Evolutionary conservation across 768 basidiomycete genomes (phyloP).

Genomic region (Xerocomellus chrysenteron): DNA sequence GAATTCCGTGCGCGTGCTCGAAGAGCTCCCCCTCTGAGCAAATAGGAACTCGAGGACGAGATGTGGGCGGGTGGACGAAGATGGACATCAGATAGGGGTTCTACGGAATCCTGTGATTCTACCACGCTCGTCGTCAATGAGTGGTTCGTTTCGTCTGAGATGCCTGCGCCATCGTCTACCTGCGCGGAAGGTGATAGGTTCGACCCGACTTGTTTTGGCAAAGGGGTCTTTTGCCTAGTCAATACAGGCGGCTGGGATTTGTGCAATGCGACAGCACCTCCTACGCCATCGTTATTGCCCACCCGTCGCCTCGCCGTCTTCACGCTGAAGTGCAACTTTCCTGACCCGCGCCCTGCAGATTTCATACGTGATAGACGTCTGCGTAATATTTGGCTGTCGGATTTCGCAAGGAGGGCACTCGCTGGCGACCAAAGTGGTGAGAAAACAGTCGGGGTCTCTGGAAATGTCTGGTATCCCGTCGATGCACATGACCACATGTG

Average conservation of each 20-base stretch:
- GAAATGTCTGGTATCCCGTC: conserved; percentile 59
- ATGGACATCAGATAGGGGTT: not conserved
- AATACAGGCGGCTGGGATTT: conserved; percentile 17
- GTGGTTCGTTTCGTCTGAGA: not conserved
- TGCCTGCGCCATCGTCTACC: not conserved
- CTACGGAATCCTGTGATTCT: not conserved
- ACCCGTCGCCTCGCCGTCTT: conserved; percentile 30
- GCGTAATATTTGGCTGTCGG: conserved; percentile 4
- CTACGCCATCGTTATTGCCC: not conserved
- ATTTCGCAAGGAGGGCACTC: conserved; percentile 2
- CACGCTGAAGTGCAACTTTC: conserved; percentile 34
- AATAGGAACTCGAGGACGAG: conserved; percentile 30
- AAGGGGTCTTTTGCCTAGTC: conserved; percentile 1
- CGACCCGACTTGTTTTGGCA: not conserved
- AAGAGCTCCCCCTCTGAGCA: conserved; percentile 17
- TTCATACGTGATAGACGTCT: conserved; percentile 26
- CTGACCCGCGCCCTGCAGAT: conserved; percentile 31
- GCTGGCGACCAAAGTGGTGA: conserved; percentile 47
- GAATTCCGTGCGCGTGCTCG: conserved; percentile 4
- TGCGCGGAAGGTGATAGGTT: not conserved
- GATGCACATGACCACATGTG: conserved; percentile 33
- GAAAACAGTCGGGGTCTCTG: conserved; percentile 65
- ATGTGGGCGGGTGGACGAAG: conserved; percentile 27
- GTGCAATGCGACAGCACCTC: not conserved
- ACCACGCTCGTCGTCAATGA: not conserved